Conservation (phyloP, 495 filamentous ascomycete species). For the Neurospora terricola region DNA sequence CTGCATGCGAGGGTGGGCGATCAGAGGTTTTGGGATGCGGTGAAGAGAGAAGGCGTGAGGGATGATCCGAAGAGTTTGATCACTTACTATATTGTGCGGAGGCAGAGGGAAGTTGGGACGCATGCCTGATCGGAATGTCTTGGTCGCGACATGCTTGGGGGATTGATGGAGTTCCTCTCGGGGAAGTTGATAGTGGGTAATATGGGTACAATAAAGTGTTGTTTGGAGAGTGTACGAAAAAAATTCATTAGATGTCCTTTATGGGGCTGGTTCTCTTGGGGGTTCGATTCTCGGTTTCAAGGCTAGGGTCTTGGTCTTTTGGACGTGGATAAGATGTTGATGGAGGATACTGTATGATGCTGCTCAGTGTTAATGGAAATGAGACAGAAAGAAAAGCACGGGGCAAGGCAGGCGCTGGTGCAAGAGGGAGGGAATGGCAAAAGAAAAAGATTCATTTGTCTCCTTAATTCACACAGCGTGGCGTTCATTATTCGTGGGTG, state of each 20-base stretch:
- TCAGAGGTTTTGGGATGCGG: conserved; percentile 51
- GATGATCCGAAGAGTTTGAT: conserved; percentile 65
- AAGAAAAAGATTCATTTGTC: not conserved
- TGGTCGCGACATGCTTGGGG: no score
- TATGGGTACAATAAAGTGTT: not conserved
- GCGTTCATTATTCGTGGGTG: not conserved
- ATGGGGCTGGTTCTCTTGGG: not conserved
- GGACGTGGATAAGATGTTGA: not conserved
- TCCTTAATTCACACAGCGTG: not conserved
- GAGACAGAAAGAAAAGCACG: not conserved
- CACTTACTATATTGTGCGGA: conserved; percentile 73
- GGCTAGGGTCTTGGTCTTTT: not conserved
- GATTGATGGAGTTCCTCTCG: not conserved
- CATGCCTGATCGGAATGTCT: no score
- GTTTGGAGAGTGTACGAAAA: not conserved
- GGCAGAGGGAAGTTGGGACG: conserved; percentile 33
- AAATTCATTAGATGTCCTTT: not conserved
- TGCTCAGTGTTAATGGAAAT: not conserved
- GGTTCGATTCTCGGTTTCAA: not conserved
- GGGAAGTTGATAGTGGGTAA: not conserved
- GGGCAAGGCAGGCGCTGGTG: not conserved
- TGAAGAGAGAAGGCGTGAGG: conserved; percentile 42
- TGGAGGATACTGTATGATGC: not conserved
- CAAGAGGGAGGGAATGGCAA: not conserved
- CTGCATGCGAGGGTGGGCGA: conserved; percentile 61